Conservation (phyloP, 345 rosid genomes). For the Ceriops zippeliana region DNA sequence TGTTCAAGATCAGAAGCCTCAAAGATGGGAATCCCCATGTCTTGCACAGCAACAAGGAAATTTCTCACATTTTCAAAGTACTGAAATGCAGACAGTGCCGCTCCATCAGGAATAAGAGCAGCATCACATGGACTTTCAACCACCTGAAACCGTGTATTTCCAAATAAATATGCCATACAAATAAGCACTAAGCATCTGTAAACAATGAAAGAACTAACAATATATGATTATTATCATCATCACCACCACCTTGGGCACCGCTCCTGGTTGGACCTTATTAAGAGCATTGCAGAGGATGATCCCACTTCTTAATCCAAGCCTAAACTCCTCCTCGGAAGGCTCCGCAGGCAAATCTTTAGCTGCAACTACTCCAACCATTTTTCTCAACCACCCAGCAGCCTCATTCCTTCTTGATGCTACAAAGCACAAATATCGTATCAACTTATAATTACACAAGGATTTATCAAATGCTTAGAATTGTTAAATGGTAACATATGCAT, state of each 20-base stretch:
- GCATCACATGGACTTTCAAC: conserved; percentile 81
- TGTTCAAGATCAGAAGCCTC: conserved; percentile 95
- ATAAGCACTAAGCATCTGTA: background rate
- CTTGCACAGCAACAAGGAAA: conserved; percentile 71
- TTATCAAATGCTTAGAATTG: too few species aligned
- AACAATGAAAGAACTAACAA: background rate
- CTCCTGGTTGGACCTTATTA: conserved; percentile 73
- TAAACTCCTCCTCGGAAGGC: conserved; percentile 78
- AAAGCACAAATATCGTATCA: conserved; percentile 17
- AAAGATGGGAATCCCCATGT: conserved; percentile 68
- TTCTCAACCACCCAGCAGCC: conserved; percentile 82
- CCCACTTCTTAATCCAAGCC: conserved; percentile 84
- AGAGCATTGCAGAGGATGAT: conserved; percentile 78
- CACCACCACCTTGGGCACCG: conserved; percentile 61
- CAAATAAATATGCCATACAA: background rate
- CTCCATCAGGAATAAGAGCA: conserved; percentile 69
- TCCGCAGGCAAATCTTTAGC: conserved; percentile 83
- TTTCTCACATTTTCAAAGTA: conserved; percentile 89
- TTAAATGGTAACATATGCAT: too few species aligned
- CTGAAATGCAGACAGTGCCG: conserved; percentile 81
- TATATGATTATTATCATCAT: background rate
- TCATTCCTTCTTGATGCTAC: conserved; percentile 68
- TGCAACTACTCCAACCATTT: conserved; percentile 69
- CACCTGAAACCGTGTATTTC: conserved; percentile 37
- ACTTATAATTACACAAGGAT: background rate